Conservation (phyloP, 2,329 filamentous ascomycete genomes). For the Xylaria sp. region DNA sequence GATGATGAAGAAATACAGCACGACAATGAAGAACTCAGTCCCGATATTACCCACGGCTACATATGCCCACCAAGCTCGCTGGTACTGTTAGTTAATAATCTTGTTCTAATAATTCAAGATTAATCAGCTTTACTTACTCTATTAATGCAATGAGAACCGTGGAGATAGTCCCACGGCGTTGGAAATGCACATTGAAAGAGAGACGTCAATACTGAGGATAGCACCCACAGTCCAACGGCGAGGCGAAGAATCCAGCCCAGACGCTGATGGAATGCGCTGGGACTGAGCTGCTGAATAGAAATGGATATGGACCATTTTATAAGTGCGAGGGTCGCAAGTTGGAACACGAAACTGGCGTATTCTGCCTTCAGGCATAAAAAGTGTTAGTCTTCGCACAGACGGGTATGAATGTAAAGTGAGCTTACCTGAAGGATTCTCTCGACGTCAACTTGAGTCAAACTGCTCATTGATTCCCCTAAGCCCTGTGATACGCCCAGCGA, state of each 20-base stretch:
- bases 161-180: slow-evolving; percentile 41
- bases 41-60: slow-evolving; percentile 31
- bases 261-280: slow-evolving; percentile 28
- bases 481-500: slow-evolving; percentile 38
- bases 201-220: slow-evolving; percentile 29
- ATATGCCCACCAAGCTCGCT: slow-evolving; percentile 37
- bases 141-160: slow-evolving; percentile 36
- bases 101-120: neutral
- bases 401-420: neutral
- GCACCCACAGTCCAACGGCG: slow-evolving; percentile 35
- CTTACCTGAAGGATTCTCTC: slow-evolving; percentile 34
- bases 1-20: slow-evolving; percentile 35
- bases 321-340: slow-evolving; percentile 38
- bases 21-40: slow-evolving; percentile 34
- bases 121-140: slow-evolving; percentile 23
- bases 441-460: slow-evolving; percentile 28
- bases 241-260: slow-evolving; percentile 33
- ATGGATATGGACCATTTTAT: slow-evolving; percentile 41
- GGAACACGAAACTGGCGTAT: slow-evolving; percentile 39
- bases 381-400: neutral
- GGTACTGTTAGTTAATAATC: neutral
- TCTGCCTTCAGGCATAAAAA: slow-evolving; percentile 34
- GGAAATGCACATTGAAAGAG: slow-evolving; percentile 42
- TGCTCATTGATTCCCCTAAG: slow-evolving; percentile 34
- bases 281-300: slow-evolving; percentile 39